Evolutionary conservation across 2,329 filamentous ascomycete species (phyloP).

Genomic region (Aspergillus novofumigatus): DNA sequence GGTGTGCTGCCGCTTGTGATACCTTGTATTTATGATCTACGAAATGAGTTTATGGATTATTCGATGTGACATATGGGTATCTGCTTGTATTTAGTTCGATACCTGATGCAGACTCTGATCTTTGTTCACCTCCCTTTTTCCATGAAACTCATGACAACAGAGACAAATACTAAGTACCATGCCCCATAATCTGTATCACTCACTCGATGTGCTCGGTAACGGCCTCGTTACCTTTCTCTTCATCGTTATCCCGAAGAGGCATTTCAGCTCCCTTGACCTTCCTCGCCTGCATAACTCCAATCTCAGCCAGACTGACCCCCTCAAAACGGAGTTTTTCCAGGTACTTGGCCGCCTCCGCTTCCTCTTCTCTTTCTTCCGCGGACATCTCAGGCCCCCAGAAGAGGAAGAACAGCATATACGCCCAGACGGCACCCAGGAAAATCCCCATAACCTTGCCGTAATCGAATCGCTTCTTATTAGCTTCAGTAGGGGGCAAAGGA

Average conservation of each 20-base stretch:
- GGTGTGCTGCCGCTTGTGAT: neutral
- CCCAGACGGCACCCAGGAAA: neutral
- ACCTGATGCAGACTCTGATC: neutral
- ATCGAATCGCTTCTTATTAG: neutral
- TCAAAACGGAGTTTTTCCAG: neutral
- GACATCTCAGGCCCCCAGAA: conserved; percentile 27
- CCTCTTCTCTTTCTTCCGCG: conserved; percentile 22
- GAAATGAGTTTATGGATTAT: neutral
- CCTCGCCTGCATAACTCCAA: neutral
- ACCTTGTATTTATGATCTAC: neutral
- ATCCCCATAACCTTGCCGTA: neutral
- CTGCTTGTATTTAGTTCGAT: neutral
- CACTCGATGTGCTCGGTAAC: neutral
- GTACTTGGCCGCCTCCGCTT: conserved; percentile 14
- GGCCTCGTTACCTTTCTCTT: neutral
- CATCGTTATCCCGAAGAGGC: neutral
- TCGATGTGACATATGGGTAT: neutral
- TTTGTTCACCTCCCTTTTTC: neutral
- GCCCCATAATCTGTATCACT: neutral
- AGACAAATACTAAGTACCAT: neutral
- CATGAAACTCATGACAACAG: neutral
- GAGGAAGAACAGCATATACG: neutral
- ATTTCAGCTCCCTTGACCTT: neutral
- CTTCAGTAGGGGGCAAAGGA: neutral
- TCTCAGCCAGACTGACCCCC: neutral